Percentiles rank a stretch among this genome's conserved stretches.
Evolutionary conservation across 345 rosid species (phyloP).

Genomic region (Rhodomyrtus tomentosa): DNA sequence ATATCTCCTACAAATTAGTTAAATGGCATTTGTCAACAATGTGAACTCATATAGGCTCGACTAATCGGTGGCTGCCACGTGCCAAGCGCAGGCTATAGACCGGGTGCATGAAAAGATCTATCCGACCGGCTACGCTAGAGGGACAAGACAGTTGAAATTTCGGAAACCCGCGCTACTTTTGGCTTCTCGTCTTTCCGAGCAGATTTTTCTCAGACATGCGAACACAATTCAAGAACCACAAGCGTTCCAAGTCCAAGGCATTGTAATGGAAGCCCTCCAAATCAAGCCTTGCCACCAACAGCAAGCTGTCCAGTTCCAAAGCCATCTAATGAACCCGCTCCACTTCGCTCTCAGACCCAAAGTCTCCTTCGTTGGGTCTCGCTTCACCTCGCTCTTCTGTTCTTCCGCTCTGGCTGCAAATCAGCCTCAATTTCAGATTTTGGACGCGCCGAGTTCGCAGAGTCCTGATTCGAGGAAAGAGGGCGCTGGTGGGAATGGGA

Average conservation of each 20-base stretch:
- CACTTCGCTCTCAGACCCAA: not conserved
- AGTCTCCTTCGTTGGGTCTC: not conserved
- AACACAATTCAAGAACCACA: not conserved
- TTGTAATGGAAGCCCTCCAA: not conserved
- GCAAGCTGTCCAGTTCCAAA: not conserved
- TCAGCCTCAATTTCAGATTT: not conserved
- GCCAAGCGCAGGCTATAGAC: not conserved
- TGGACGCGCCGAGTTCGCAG: not conserved
- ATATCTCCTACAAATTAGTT: fast-evolving
- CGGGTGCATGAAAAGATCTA: not conserved
- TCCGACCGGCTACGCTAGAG: not conserved
- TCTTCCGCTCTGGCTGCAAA: not conserved
- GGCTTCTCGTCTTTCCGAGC: not conserved
- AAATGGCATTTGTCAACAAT: not conserved
- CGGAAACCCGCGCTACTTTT: not conserved
- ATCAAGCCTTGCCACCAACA: not conserved
- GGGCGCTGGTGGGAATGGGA: not conserved
- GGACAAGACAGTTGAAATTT: not conserved
- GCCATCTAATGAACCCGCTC: slow-evolving; percentile 10
- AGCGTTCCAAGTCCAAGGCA: not conserved
- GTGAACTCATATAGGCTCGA: not conserved
- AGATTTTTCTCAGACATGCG: not conserved
- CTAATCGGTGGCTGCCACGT: not conserved
- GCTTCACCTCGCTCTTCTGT: slow-evolving; percentile 1
- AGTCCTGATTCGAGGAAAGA: not conserved